Evolutionary conservation across 805 yeast genomes (phyloP).

Genomic region (Candida berthetii): DNA sequence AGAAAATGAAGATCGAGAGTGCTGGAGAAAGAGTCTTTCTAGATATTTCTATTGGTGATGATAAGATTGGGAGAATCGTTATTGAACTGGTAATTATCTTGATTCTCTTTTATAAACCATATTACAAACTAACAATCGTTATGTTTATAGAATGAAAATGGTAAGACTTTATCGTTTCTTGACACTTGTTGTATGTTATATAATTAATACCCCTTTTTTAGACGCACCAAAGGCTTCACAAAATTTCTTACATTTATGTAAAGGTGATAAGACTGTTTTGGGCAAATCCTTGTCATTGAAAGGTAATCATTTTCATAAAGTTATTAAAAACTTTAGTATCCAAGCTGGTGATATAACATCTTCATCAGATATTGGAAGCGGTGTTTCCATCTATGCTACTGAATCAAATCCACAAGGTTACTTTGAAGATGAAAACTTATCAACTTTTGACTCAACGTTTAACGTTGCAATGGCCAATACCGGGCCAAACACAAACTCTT

Average conservation of each 20-base stretch:
- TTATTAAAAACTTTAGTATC: slow-evolving; percentile 62
- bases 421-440: slow-evolving; percentile 54
- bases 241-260: slow-evolving; percentile 45
- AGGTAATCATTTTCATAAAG: slow-evolving; percentile 50
- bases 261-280: slow-evolving; percentile 22
- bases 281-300: slow-evolving; percentile 28
- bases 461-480: slow-evolving; percentile 61
- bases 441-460: slow-evolving; percentile 35
- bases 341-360: slow-evolving; percentile 46
- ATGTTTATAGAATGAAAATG: slow-evolving; percentile 2
- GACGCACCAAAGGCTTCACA: slow-evolving; percentile 51
- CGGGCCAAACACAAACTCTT: slow-evolving; percentile 45
- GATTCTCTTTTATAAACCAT: slow-evolving; percentile 23
- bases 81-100: slow-evolving; percentile 33
- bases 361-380: slow-evolving; percentile 32
- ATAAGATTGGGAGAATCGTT: slow-evolving; percentile 53
- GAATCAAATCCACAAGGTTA: slow-evolving; percentile 23
- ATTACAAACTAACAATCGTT: not conserved
- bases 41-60: slow-evolving; percentile 43
- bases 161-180: not conserved
- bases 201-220: not conserved
- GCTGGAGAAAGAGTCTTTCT: slow-evolving; percentile 27
- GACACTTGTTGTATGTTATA: not conserved
- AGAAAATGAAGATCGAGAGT: slow-evolving; percentile 8
- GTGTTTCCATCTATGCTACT: slow-evolving; percentile 35